These are phyloP conservation scores for Fusarium concolor DNA, from an alignment of 2,329 filamentous ascomycete species.

Conservation along the genomic window DNA sequence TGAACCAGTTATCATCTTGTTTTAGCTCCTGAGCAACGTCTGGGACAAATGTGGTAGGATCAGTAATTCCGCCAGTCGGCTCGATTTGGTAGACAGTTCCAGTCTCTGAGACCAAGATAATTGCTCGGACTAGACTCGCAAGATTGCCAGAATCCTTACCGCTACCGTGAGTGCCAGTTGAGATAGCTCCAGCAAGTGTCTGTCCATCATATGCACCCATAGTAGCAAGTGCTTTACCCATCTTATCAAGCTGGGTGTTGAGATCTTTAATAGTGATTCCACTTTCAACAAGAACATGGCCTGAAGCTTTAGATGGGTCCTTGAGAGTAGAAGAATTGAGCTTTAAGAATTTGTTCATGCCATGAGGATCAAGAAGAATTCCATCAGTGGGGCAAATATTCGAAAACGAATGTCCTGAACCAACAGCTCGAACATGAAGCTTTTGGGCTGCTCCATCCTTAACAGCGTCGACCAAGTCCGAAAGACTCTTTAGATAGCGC, in stretches of 20 bases:
- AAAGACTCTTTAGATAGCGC: not conserved
- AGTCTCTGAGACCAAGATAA: not conserved
- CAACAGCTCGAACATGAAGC: not conserved
- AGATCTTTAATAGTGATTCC: not conserved
- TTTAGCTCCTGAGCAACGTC: not conserved
- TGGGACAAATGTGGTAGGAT: not conserved
- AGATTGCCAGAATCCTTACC: not conserved
- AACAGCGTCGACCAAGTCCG: not conserved
- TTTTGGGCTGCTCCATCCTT: not conserved
- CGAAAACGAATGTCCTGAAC: not conserved
- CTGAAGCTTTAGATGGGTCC: not conserved
- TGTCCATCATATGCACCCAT: constrained; percentile 3
- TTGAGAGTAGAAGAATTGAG: not conserved
- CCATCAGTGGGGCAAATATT: not conserved
- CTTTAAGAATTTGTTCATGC: not conserved
- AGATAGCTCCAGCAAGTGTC: not conserved
- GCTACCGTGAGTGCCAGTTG: not conserved
- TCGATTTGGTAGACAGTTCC: not conserved
- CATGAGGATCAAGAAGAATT: not conserved
- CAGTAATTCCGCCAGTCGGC: not conserved
- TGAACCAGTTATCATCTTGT: constrained; percentile 3
- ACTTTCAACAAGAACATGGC: not conserved
- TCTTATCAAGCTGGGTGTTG: not conserved
- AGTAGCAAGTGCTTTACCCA: not conserved
- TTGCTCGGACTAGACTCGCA: not conserved